Base-by-base conservation (phyloP, 495 filamentous ascomycete species). In the Neurospora discreta region DNA sequence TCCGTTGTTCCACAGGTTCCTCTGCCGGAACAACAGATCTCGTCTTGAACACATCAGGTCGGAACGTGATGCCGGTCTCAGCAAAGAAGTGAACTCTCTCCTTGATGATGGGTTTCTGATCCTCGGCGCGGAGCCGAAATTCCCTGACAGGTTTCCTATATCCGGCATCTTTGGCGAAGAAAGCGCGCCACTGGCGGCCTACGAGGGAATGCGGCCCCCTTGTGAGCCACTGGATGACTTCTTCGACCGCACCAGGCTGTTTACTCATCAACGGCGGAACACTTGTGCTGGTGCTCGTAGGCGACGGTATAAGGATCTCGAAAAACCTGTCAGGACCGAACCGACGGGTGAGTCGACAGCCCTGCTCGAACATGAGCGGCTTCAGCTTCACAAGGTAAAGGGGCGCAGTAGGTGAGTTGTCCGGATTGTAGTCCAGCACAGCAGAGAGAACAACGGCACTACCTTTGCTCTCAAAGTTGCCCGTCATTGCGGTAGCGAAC, bases 321-420 rank as follows among this genome's bases (percentile, higher is more conserved):
- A 86, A 74, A 42, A 85, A 85, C 10, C 83, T 79, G 65, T 86
- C 84, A 5, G 81, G 74, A 6, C 83, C 84, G 70, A 86, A 85
- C n/a, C 80, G 80, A 65, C 84, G 76, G n/a, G 77, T 78, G 15
- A 86, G 76, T 15, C 84, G 79, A 71, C 82, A 82, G 4, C 80
- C 74, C 42, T 83, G 76, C 60, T 84, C 81, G 58, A 85, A 71
- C 43, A 71, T 75, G 8, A 86, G 68, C 1, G 84, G 82, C 23
- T 77, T 79, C 70, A 85, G 78, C 40, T 73, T 77, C 23, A 86
- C 72, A 1, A 74, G 52, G 41, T 82, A 84, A 9, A 81, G 70
- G 7, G 83, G 82, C 0, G 79, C 82, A 5, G 67, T 72, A 18
- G 52, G 15, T 15, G 52, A 65, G 40, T 73, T 75, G 30, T 74